phyloP scores from a whole-genome alignment of 2,329 filamentous ascomycete species.

The Colletotrichum agaves region DNA sequence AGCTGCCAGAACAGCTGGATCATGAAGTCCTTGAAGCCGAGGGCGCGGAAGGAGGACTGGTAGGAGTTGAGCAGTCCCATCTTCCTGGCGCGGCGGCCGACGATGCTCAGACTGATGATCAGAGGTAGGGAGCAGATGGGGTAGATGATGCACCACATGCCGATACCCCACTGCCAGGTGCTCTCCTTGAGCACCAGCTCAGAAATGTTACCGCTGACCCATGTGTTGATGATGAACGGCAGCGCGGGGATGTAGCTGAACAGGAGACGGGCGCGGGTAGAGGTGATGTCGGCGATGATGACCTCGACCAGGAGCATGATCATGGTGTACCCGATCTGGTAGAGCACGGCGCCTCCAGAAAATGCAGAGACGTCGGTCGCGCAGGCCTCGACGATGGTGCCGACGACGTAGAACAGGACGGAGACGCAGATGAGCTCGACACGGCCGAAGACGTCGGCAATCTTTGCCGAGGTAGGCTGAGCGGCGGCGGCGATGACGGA shows the following conservation, averaged over 20 bases:
- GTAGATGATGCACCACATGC: slow-evolving; percentile 74
- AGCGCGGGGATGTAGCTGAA: slow-evolving; percentile 72
- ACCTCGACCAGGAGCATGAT: slow-evolving; percentile 71
- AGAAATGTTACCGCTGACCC: slow-evolving; percentile 70
- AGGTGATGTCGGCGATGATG: slow-evolving; percentile 72
- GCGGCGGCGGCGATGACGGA: slow-evolving; percentile 69
- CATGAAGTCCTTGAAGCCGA: slow-evolving; percentile 47
- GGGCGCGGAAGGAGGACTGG: slow-evolving; percentile 46
- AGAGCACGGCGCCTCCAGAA: slow-evolving; percentile 67
- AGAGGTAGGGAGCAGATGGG: slow-evolving; percentile 64
- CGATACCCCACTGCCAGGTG: slow-evolving; percentile 71
- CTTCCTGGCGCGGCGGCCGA: slow-evolving; percentile 62
- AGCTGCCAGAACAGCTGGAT: slow-evolving; percentile 59
- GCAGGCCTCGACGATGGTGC: slow-evolving; percentile 67
- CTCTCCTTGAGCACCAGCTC: slow-evolving; percentile 58
- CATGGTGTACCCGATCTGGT: slow-evolving; percentile 72
- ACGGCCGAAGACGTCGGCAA: slow-evolving; percentile 72
- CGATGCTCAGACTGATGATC: slow-evolving; percentile 61
- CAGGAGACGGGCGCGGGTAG: slow-evolving; percentile 69
- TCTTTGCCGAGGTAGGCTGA: slow-evolving; percentile 66
- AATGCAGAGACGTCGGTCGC: slow-evolving; percentile 62
- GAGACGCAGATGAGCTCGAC: slow-evolving; percentile 67
- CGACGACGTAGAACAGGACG: slow-evolving; percentile 69
- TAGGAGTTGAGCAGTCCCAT: slow-evolving; percentile 56
- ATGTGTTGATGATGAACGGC: slow-evolving; percentile 73